Evolutionary conservation across 768 basidiomycete species (phyloP), one percentile per base, ranked within the genome.

Genomic region (Phaffia australis): DNA sequence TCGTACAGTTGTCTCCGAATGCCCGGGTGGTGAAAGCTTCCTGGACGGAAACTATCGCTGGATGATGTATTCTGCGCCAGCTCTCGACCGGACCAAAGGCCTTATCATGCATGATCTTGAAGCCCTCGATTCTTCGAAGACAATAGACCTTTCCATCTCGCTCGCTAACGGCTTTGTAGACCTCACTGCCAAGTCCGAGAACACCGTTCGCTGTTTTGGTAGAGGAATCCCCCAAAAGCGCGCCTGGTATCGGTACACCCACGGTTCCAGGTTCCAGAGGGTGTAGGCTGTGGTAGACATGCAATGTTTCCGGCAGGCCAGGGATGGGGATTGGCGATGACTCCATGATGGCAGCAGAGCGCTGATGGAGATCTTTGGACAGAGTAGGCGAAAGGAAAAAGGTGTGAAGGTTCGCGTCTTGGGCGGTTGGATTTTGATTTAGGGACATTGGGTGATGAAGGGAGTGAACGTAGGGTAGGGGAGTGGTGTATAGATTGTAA

Each of bases 21-120:
- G 88, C 84, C 32, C 86, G 82, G 0, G 94, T 94, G 0, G 95
- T 98, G 78, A 99, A 97, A 0, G 94, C 95, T 75, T 98, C 95
- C 58, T 83, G 82, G 25, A 98, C 79, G 11, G 83, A 76, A 19
- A 94, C 84, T 68, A 99, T 85, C 69, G 83, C 85, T 0, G 95
- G 92, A 77, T 98, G 94, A 21, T 80, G 82, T 64, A 98, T 79
- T 54, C 82, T 80, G 0, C 84, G 83, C 95, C 95, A 99, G 19
- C 83, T 79, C 70, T 95, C 93, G 56, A 97, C 86, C 11, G 84
- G 78, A 16, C 77, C 78, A 72, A 99, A 93, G 1, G 94, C 92
- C 25, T 81, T 79, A 72, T 89, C 88, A 70, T 88, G 84, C 72
- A 80, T 82, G 60, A 98, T 78, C 30, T 91, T 85, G 76, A 85